Conservation (phyloP, 805 yeast species). For the Pichia gijzeniarum region DNA sequence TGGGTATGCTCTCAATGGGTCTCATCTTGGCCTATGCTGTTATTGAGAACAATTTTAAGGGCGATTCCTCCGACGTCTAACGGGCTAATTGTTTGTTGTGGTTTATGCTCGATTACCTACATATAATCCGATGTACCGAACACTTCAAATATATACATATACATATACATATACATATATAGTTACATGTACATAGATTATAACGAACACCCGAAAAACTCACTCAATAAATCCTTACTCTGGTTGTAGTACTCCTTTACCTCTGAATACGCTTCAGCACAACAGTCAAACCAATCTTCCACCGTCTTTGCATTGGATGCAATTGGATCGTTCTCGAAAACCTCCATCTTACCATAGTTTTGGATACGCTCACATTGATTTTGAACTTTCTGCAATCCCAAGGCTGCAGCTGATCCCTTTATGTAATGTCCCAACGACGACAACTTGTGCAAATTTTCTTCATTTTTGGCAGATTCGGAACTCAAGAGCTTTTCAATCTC, state of each 20-base stretch:
- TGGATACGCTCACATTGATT: constrained; percentile 90
- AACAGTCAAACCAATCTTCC: constrained; percentile 34
- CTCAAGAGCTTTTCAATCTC: constrained; percentile 57
- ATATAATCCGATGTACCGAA: no score
- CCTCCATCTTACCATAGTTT: constrained; percentile 62
- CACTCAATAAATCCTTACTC: constrained; percentile 45
- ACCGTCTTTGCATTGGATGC: constrained; percentile 30
- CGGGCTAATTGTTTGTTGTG: no score
- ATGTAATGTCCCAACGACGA: constrained; percentile 84
- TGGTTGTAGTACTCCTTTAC: constrained; percentile 46
- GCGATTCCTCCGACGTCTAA: no score
- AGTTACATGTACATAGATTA: not conserved
- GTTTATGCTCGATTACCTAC: no score
- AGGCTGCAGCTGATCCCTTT: constrained; percentile 92
- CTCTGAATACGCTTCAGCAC: constrained; percentile 45
- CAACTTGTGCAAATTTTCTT: constrained; percentile 47
- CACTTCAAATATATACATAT: no score
- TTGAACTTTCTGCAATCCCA: constrained; percentile 78
- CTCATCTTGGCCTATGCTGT: constrained; percentile 66
- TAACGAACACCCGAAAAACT: constrained; percentile 36
- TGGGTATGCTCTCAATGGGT: constrained; percentile 67
- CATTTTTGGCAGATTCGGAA: constrained; percentile 17
- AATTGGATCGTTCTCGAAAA: constrained; percentile 21
- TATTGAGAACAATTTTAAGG: constrained; percentile 17
- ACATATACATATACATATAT: no score